phyloP scores from a whole-genome alignment of 805 yeast species.

The Wickerhamomyces bisporus region DNA sequence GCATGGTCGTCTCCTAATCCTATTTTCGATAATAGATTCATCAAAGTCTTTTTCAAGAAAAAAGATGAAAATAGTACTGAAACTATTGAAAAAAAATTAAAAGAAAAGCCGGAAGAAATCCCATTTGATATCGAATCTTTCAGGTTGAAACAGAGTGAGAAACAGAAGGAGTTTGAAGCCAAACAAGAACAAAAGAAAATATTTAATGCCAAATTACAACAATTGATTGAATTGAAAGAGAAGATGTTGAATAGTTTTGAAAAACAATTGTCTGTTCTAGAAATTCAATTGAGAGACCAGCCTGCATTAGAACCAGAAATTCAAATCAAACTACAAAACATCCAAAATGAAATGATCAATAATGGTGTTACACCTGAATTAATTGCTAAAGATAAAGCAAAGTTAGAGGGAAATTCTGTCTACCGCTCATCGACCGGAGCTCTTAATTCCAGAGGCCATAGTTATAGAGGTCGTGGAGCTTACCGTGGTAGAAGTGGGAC shows the following conservation, averaged over 20 bases:
- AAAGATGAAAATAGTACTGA: conserved; percentile 1
- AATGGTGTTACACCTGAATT: conserved; percentile 19
- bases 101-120: conserved; percentile 1
- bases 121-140: conserved; percentile 34
- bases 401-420: conserved; percentile 8
- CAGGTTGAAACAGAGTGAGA: conserved; percentile 30
- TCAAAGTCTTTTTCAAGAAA: conserved; percentile 38
- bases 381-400: conserved; percentile 18
- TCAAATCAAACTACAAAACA: conserved; percentile 7
- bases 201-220: conserved; percentile 27
- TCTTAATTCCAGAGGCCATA: conserved; percentile 5
- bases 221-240: conserved; percentile 30
- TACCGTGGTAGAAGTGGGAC: conserved; percentile 1
- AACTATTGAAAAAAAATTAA: background rate
- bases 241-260: conserved; percentile 31
- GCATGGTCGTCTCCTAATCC: conserved; percentile 42
- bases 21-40: conserved; percentile 43
- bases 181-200: conserved; percentile 30
- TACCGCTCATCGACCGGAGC: no score
- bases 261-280: conserved; percentile 17
- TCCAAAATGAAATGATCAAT: conserved; percentile 14
- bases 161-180: conserved; percentile 37
- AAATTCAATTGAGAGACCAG: conserved; percentile 9
- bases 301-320: conserved; percentile 16
- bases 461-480: conserved; percentile 10